Conservation (phyloP, 176 grass and related monocot genomes). For the Raddia distichophylla region DNA sequence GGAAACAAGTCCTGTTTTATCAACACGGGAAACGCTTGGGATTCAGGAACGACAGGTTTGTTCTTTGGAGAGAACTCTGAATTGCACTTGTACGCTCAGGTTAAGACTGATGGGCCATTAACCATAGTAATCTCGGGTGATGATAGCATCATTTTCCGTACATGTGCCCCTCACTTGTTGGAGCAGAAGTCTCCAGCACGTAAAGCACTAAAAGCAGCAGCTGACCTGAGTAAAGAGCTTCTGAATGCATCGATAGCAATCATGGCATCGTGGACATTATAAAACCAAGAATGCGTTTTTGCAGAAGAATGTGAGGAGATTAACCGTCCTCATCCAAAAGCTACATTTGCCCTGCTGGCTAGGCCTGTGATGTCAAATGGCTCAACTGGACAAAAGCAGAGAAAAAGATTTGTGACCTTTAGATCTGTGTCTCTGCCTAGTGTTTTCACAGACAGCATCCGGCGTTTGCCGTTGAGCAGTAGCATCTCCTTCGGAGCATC, state of each 20-base stretch:
- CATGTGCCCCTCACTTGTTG: constrained; percentile 26
- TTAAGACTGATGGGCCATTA: background rate
- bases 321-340: constrained; percentile 29
- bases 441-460: constrained; percentile 12
- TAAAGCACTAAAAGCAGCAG: constrained; percentile 30
- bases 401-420: constrained; percentile 30
- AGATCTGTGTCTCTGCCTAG: background rate
- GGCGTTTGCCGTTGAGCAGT: background rate
- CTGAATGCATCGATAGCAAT: background rate
- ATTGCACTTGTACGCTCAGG: background rate
- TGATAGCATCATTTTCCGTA: background rate
- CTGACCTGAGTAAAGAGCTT: background rate
- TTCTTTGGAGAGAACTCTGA: background rate
- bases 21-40: no score
- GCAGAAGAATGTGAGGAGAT: constrained; percentile 21
- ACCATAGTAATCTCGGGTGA: background rate
- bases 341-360: constrained; percentile 12
- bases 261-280: background rate
- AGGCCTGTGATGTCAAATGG: constrained; percentile 27
- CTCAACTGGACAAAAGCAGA: constrained; percentile 42
- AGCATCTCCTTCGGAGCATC: background rate
- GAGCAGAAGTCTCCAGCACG: constrained; percentile 30
- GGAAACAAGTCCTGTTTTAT: no score
- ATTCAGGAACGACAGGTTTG: no score
- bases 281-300: constrained; percentile 17